Evolutionary conservation across 2,329 filamentous ascomycete species (phyloP).

Genomic region (Lasiodiplodia theobromae): DNA sequence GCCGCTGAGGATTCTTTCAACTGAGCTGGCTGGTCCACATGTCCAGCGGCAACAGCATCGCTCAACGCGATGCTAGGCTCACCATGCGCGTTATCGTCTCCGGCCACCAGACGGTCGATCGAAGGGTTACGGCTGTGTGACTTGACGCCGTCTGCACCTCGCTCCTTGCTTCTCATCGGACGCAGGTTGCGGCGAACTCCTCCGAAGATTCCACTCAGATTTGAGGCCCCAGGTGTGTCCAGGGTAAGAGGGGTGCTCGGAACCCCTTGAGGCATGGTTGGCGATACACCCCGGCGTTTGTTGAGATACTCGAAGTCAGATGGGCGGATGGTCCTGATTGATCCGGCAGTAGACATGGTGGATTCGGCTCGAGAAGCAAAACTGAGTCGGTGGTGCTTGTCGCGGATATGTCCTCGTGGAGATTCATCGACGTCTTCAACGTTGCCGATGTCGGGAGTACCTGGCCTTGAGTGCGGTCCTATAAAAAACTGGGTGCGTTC

Average conservation of each 20-base stretch:
- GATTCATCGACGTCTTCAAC: slow-evolving; percentile 38
- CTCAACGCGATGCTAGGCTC: slow-evolving; percentile 70
- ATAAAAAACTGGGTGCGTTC: slow-evolving; percentile 46
- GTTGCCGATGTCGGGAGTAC: slow-evolving; percentile 46
- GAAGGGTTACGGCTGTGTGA: slow-evolving; percentile 64
- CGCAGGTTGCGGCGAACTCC: slow-evolving; percentile 57
- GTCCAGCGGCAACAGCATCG: slow-evolving; percentile 66
- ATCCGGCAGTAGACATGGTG: slow-evolving; percentile 50
- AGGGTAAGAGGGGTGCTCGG: slow-evolving; percentile 53
- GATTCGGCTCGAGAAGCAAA: slow-evolving; percentile 45
- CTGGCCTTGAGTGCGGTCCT: slow-evolving; percentile 49
- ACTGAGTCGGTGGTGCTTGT: slow-evolving; percentile 40
- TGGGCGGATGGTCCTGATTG: slow-evolving; percentile 55
- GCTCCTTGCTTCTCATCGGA: slow-evolving; percentile 51
- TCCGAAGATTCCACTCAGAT: slow-evolving; percentile 54
- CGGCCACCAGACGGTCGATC: slow-evolving; percentile 64
- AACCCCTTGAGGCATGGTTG: slow-evolving; percentile 51
- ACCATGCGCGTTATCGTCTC: slow-evolving; percentile 66
- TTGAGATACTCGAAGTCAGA: slow-evolving; percentile 42
- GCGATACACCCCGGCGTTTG: slow-evolving; percentile 41
- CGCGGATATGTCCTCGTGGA: slow-evolving; percentile 34
- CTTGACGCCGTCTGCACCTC: slow-evolving; percentile 53
- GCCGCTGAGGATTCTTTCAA: slow-evolving; percentile 49
- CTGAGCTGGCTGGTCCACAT: slow-evolving; percentile 60
- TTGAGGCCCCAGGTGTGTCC: slow-evolving; percentile 51